These are phyloP conservation scores for Hygrocybe coccinea DNA, from an alignment of 768 basidiomycete species.

Conservation along the genomic window DNA sequence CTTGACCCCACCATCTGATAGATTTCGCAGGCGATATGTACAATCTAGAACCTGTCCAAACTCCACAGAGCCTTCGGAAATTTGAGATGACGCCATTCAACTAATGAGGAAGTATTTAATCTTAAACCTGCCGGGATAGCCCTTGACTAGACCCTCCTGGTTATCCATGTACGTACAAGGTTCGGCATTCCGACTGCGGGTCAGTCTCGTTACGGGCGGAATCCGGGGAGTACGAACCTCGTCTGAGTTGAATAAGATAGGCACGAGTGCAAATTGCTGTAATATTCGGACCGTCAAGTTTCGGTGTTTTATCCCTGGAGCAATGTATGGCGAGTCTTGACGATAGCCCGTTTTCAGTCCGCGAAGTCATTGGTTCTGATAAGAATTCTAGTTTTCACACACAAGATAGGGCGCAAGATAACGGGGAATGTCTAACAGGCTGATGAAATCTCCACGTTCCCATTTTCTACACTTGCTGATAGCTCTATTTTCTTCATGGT, in stretches of 20 bases:
- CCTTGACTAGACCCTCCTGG: background rate
- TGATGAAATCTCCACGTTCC: background rate
- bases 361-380: background rate
- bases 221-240: too few relatives aligned
- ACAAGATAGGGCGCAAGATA: background rate
- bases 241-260: too few relatives aligned
- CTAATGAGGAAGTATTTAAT: too few relatives aligned
- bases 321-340: background rate
- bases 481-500: background rate
- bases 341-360: background rate
- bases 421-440: background rate
- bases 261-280: too few relatives aligned
- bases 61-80: too few relatives aligned
- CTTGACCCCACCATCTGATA: background rate
- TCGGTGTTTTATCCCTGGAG: background rate
- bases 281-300: too few relatives aligned
- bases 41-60: too few relatives aligned
- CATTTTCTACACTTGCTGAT: background rate
- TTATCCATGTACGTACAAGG: too few relatives aligned
- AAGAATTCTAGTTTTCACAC: background rate
- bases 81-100: too few relatives aligned
- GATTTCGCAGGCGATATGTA: background rate
- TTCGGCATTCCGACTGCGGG: too few relatives aligned
- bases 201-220: too few relatives aligned
- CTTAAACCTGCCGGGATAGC: background rate